These are phyloP conservation scores for Erysimum cheiri DNA, from an alignment of 441 rosid species.

Conservation along the genomic window DNA sequence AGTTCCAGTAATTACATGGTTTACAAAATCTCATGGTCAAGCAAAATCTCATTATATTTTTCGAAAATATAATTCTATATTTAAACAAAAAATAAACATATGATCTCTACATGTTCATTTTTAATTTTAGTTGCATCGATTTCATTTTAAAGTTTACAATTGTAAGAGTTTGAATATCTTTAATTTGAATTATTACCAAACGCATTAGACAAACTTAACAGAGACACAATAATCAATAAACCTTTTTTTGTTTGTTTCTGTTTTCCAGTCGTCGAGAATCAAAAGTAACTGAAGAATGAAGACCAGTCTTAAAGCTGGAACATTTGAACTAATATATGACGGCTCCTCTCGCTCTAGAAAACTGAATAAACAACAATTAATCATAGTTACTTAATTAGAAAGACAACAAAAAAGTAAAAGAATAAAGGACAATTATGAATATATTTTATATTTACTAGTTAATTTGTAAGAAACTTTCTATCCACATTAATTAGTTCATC, in stretches of 20 bases:
- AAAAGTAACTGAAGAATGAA: slow-evolving; percentile 33
- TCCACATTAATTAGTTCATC: not conserved
- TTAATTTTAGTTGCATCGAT: not conserved
- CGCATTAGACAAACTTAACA: slow-evolving; percentile 28
- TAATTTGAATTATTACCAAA: slow-evolving; percentile 32
- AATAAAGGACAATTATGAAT: not conserved
- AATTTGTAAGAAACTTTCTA: not conserved
- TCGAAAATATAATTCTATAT: not conserved
- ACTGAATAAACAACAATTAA: not conserved
- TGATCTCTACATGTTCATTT: not conserved
- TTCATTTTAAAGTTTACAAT: not conserved
- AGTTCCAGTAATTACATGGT: not conserved
- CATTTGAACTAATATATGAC: slow-evolving; percentile 15
- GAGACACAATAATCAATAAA: slow-evolving; percentile 29
- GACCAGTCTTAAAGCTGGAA: slow-evolving; percentile 37
- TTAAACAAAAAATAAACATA: not conserved
- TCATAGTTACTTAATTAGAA: slow-evolving; percentile 9
- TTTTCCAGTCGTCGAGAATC: slow-evolving; percentile 25
- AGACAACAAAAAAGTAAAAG: slow-evolving; percentile 9
- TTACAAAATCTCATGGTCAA: slow-evolving; percentile 2
- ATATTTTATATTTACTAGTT: not conserved
- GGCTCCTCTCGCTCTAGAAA: slow-evolving; percentile 15
- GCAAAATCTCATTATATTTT: not conserved
- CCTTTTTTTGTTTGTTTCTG: not conserved
- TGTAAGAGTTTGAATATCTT: slow-evolving; percentile 32